phyloP scores from a whole-genome alignment of 164 flowering plant genomes.

The Warburgia ugandensis region DNA sequence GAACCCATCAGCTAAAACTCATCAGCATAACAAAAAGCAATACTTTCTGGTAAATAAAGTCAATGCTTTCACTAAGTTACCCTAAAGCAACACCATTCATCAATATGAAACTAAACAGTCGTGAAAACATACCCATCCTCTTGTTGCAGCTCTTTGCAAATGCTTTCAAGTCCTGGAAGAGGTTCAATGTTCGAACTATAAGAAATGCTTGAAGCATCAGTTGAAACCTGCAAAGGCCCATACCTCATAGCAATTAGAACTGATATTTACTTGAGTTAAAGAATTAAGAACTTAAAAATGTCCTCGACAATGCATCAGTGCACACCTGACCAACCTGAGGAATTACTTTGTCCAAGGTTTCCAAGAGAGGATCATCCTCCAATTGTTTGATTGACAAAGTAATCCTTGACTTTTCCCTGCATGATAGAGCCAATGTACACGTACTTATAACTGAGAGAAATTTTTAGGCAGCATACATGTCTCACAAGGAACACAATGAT shows the following conservation, averaged over 20 bases:
- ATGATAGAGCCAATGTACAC: slow-evolving; percentile 4
- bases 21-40: background rate
- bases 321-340: slow-evolving; percentile 44
- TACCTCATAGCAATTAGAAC: background rate
- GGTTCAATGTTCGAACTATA: slow-evolving; percentile 43
- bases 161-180: slow-evolving; percentile 80
- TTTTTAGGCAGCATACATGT: background rate
- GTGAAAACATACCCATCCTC: slow-evolving; percentile 78
- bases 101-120: background rate
- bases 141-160: slow-evolving; percentile 55
- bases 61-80: background rate
- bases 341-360: slow-evolving; percentile 87
- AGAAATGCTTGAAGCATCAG: slow-evolving; percentile 3
- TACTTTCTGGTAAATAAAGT: background rate
- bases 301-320: background rate
- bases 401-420: slow-evolving; percentile 67
- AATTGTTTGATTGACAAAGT: slow-evolving; percentile 78
- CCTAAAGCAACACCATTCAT: background rate
- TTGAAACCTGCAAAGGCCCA: slow-evolving; percentile 1
- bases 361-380: slow-evolving; percentile 87
- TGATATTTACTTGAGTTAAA: background rate
- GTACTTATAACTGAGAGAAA: background rate
- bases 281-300: slow-evolving; percentile 3
- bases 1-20: background rate
- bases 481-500: too few species aligned